Evolutionary conservation across 2,329 filamentous ascomycete species (phyloP), one percentile per base, ranked within the genome.

Genomic region (Pyrenochaeta sp.): DNA sequence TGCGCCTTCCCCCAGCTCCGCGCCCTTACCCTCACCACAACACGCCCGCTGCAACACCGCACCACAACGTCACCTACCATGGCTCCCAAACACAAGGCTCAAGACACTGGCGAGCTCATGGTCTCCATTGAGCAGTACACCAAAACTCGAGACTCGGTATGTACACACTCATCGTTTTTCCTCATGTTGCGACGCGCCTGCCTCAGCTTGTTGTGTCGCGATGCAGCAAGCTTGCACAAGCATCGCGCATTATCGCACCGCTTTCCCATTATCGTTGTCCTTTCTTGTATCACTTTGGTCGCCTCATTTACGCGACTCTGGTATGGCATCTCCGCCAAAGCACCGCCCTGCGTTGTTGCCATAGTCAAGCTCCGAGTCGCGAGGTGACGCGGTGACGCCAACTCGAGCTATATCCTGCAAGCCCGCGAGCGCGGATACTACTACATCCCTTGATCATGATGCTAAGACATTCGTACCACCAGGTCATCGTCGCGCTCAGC

Each of bases 141-240:
- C 59, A 85, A 89, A 73, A 92, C 93, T 48, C 87, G 92, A 72
- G 92, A 96, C 76, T 89, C 88, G 76, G 92, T 96, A 88, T 85
- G 91, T 82, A 27, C 48, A 15, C 55, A 19, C 52, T 43, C 50
- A 30, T 51, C 53, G 45, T 59, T 60, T 19, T 53, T 50, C 48
- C 54, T 6, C 46, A 56, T 32, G 47, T 8, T 51, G 59, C 59
- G 59, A 65, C 66, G 63, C 67, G 61, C 54, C 59, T 61, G 58
- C 54, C 47, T 58, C 48, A 48, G 50, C 28, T 53, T 50, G 32
- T 59, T 57, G 52, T 51, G 59, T 50, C 58, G 50, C 52, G 28
- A 55, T 51, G 19, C 59, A 49, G 43, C 43, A 39, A 22, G 24
- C 50, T 46, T 44, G 48, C 58, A 52, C 51, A 46, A 34, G 49